Evolutionary conservation across 129 eudicot genomes (phyloP), one percentile per base, ranked within the genome.

Genomic region (Escallonia rubra): DNA sequence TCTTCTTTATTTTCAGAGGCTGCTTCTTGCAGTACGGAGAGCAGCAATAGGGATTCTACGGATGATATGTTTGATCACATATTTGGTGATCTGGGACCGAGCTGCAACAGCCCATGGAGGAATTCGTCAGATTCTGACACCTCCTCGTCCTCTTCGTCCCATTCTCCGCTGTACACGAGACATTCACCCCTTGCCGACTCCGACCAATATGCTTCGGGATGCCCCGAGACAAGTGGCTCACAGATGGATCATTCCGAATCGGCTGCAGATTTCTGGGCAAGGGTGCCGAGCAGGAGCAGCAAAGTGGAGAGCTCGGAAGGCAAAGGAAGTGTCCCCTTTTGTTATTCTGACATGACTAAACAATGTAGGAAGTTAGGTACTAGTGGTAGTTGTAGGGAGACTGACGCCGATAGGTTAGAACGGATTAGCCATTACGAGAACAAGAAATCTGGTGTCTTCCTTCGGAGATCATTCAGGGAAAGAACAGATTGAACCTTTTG

Each of bases 111-210:
- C 47, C 48, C 51, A 6, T 63, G 78, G 77, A 55, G 77, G 67
- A 82, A 65, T 41, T 82, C 85, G 7, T 81, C 95, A 38, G 95
- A 87, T 76, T 87, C 95, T 3, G 95, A 87, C 72, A 86, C 88
- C 8, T 83, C 95, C 8, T 81, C 95, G 1, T 59, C 85, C 47
- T 87, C 90, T 4, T 81, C 89, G 46, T 87, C 76, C 64, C 83
- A 82, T 4, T 83, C 89, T 10, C 87, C 89, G n/a, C 51, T 83
- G 86, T 78, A 64, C 72, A 70, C 79, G 10, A 82, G 87, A 67
- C 78, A 64, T 67, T 66, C 85, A 54, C 80, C 66, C 41, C 75
- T 74, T 55, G 41, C 73, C 40, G 78, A 69, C 55, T 23, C 34
- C 34, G 34, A 23, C 34, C 34, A 1, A 23, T 23, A 23, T 23